phyloP scores from a whole-genome alignment of 176 grass and related monocot species.

The Carex littledalei region DNA sequence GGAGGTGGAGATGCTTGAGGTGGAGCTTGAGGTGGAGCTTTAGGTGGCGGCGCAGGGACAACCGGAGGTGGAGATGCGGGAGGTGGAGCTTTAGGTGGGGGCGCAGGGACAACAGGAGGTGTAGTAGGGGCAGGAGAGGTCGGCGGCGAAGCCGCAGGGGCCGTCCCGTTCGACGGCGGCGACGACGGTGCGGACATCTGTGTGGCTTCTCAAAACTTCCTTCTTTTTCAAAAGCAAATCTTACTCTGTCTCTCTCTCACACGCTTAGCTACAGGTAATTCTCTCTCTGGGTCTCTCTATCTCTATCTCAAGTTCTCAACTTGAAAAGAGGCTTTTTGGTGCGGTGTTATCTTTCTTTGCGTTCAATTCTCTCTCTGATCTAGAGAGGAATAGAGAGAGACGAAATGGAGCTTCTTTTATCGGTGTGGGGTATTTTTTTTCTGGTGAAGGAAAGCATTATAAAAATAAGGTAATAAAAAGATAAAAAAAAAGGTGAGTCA shows the following conservation, averaged over 20 bases:
- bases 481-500: neutral
- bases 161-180: conserved; percentile 21
- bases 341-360: conserved; percentile 1
- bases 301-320: neutral
- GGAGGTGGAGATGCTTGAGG: conserved; percentile 11
- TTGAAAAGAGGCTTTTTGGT: conserved; percentile 9
- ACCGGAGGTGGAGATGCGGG: conserved; percentile 17
- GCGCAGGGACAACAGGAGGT: conserved; percentile 15
- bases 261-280: neutral
- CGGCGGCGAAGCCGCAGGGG: conserved; percentile 16
- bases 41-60: conserved; percentile 12
- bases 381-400: neutral
- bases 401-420: conserved; percentile 16
- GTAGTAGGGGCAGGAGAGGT: neutral
- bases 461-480: neutral
- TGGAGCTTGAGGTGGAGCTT: conserved; percentile 18
- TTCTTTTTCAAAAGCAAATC: neutral
- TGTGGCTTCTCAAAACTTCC: neutral
- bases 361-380: neutral
- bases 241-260: neutral
- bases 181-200: conserved; percentile 13
- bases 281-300: neutral
- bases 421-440: no score
- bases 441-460: no score
- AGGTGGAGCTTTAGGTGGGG: conserved; percentile 23